Percentiles rank a stretch among this genome's conserved stretches.
These are phyloP conservation scores for barley (Hordeum vulgare) DNA, from an alignment of 176 grass and related monocot species.

Conservation along the genomic window MorexV3_pseudomolecules_assembly NC_058518.1:379405597-379406096, in stretches of 20 bases:
- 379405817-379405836: neutral
- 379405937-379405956: constrained; percentile 97
- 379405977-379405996: constrained; percentile 49
- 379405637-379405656: constrained; percentile 91
- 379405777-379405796: neutral
- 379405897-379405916: constrained; percentile 42
- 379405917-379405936: constrained; percentile 93
- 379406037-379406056: neutral
- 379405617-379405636: constrained; percentile 92
- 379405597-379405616: constrained; percentile 98
- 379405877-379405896: neutral
- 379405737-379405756: constrained; percentile 70
- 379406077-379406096: neutral
- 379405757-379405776: constrained; percentile 60
- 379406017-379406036: neutral
- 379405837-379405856: neutral
- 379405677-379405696: constrained; percentile 98
- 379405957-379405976: constrained; percentile 98
- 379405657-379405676: constrained; percentile 96
- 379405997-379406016: constrained; percentile 21
- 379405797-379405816: neutral
- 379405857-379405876: neutral
- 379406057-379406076: neutral
- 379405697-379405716: constrained; percentile 98
- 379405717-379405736: constrained; percentile 97